Evolutionary conservation across 1,139 yeast genomes (phyloP).

Genomic region (Neolecta irregularis): DNA sequence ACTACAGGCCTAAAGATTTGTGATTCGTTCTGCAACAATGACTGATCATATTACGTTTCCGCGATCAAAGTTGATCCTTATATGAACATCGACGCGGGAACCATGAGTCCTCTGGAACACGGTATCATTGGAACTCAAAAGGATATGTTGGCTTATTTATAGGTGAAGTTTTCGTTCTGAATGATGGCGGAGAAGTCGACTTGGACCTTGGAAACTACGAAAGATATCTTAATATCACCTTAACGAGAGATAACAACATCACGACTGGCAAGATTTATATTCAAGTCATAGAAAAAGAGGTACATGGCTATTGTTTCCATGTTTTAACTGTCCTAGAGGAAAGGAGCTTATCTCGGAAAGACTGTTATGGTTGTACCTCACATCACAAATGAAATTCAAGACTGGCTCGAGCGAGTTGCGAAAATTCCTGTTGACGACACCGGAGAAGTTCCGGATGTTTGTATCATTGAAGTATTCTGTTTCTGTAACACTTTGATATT

Average conservation of each 20-base stretch:
- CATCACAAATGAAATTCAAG: conserved; percentile 91
- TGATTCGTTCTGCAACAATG: background rate
- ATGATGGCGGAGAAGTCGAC: conserved; percentile 98
- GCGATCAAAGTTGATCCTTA: conserved; percentile 97
- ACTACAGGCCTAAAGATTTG: conserved; percentile 62
- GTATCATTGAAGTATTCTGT: conserved; percentile 46
- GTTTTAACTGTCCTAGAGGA: conserved; percentile 32
- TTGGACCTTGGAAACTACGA: conserved; percentile 95
- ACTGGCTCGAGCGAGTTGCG: conserved; percentile 93
- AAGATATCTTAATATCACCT: conserved; percentile 82
- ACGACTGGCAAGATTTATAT: conserved; percentile 96
- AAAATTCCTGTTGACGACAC: conserved; percentile 83
- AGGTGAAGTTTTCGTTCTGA: conserved; percentile 78
- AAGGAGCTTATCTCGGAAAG: conserved; percentile 93
- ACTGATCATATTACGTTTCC: conserved; percentile 36
- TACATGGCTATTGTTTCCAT: conserved; percentile 1
- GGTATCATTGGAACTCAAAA: conserved; percentile 30
- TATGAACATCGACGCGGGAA: conserved; percentile 98
- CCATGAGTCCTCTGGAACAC: conserved; percentile 97
- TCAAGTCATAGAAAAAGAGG: conserved; percentile 77
- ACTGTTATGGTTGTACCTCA: conserved; percentile 99
- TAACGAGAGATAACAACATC: conserved; percentile 86
- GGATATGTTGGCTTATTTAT: background rate
- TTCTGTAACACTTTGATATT: background rate
- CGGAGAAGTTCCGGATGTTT: conserved; percentile 74